Evolutionary conservation across 129 eudicot genomes (phyloP).

Genomic region (Chrysanthemum seticuspe): DNA sequence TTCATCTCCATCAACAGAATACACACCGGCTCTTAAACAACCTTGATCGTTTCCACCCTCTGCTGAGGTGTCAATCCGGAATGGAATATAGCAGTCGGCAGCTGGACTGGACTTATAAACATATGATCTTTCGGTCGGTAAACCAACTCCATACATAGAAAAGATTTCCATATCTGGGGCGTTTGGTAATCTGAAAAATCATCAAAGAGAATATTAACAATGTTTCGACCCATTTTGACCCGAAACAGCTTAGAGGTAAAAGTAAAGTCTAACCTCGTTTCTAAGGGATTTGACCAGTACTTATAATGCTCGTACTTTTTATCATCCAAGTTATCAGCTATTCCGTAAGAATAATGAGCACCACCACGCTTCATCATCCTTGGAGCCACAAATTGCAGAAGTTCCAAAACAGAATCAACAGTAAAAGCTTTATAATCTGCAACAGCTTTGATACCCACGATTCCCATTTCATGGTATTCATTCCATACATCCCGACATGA

Average conservation of each 20-base stretch:
- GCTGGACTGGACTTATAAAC: not conserved
- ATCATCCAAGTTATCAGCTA: constrained; percentile 9
- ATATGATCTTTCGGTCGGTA: constrained; percentile 3
- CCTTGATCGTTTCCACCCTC: not conserved
- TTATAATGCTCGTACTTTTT: not conserved
- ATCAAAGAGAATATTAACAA: not conserved
- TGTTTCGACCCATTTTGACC: not conserved
- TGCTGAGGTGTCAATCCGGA: constrained; percentile 3
- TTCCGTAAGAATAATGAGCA: constrained; percentile 2
- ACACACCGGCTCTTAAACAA: constrained; percentile 7
- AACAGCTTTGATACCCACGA: constrained; percentile 7
- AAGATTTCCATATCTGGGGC: constrained; percentile 9
- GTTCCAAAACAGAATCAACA: not conserved
- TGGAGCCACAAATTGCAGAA: constrained; percentile 13
- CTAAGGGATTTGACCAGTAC: constrained; percentile 13
- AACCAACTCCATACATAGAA: constrained; percentile 18
- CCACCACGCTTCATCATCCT: constrained; percentile 13
- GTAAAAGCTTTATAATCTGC: constrained; percentile 16
- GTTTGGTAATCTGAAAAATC: constrained; percentile 1
- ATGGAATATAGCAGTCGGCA: constrained; percentile 6
- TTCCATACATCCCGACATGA: constrained; percentile 14
- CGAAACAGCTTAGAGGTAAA: not conserved
- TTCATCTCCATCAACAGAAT: constrained; percentile 19
- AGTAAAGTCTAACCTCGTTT: not conserved
- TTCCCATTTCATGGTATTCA: constrained; percentile 18